Evolutionary conservation across 176 grass and related monocot species (phyloP).

Genomic region (Pharus latifolius): DNA sequence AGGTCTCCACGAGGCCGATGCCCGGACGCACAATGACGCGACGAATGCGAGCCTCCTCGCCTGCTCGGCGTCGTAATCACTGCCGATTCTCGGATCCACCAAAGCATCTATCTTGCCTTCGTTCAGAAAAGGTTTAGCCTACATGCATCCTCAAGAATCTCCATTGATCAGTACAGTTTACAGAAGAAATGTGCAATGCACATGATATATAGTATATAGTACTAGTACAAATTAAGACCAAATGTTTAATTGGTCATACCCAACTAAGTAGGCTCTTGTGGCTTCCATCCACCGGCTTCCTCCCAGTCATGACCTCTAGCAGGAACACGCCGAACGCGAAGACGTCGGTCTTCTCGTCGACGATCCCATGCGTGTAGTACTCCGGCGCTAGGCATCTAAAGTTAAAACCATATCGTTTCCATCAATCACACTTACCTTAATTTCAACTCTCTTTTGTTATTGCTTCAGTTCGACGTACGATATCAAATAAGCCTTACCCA

Average conservation of each 20-base stretch:
- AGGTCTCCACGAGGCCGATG: constrained; percentile 56
- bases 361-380: constrained; percentile 89
- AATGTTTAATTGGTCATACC: constrained; percentile 9
- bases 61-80: constrained; percentile 51
- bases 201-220: too few relatives aligned
- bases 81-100: constrained; percentile 45
- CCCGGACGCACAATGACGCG: constrained; percentile 62
- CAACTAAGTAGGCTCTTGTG: constrained; percentile 83
- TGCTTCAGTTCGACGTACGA: background rate
- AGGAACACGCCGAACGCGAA: constrained; percentile 94
- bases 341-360: constrained; percentile 95
- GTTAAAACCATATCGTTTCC: background rate
- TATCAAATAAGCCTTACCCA: constrained; percentile 17
- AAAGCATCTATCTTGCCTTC: constrained; percentile 42
- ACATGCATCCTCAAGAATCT: background rate
- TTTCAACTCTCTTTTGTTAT: background rate
- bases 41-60: constrained; percentile 52
- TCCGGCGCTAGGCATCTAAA: constrained; percentile 78
- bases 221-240: background rate
- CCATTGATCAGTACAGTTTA: background rate
- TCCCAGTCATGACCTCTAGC: constrained; percentile 68
- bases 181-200: background rate
- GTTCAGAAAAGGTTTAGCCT: constrained; percentile 58
- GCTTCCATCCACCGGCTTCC: constrained; percentile 75
- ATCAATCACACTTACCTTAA: too few relatives aligned